Conservation (phyloP, 2,329 filamentous ascomycete genomes). For the Aaosphaeria arxii region DNA sequence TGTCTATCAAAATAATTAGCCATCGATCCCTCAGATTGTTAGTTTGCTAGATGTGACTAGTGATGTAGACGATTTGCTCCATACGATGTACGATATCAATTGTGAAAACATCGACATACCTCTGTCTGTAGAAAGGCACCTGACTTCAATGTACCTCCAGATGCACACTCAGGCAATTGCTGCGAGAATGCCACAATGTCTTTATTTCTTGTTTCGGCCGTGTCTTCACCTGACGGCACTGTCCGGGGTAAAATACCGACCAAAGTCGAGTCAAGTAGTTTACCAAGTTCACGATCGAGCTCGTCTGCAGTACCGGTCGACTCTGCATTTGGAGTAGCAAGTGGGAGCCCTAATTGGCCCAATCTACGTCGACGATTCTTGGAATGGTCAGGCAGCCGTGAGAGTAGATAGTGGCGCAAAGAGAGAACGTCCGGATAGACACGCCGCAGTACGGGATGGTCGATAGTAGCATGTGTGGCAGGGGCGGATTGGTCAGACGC, state of each 20-base stretch:
- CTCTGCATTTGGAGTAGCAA: conserved; percentile 2
- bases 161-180: conserved; percentile 35
- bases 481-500: conserved; percentile 27
- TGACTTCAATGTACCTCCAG: conserved; percentile 25
- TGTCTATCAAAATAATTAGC: no score
- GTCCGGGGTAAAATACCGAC: conserved; percentile 53
- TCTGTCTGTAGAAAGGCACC: conserved; percentile 40
- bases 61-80: neutral
- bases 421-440: conserved; percentile 67
- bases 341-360: conserved; percentile 27
- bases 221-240: conserved; percentile 48
- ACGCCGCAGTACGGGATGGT: conserved; percentile 63
- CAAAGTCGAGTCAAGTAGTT: conserved; percentile 67
- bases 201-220: conserved; percentile 22
- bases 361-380: conserved; percentile 50
- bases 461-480: conserved; percentile 24
- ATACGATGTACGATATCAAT: neutral
- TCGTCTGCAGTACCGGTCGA: conserved; percentile 45
- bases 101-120: conserved; percentile 32
- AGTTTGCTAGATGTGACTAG: neutral
- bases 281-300: conserved; percentile 42
- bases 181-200: conserved; percentile 47
- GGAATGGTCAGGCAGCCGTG: conserved; percentile 64
- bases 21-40: conserved; percentile 30
- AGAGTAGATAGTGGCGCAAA: conserved; percentile 68